These are phyloP conservation scores for Chlorophyllum brunneum DNA, from an alignment of 768 basidiomycete species.

Conservation along the genomic window DNA sequence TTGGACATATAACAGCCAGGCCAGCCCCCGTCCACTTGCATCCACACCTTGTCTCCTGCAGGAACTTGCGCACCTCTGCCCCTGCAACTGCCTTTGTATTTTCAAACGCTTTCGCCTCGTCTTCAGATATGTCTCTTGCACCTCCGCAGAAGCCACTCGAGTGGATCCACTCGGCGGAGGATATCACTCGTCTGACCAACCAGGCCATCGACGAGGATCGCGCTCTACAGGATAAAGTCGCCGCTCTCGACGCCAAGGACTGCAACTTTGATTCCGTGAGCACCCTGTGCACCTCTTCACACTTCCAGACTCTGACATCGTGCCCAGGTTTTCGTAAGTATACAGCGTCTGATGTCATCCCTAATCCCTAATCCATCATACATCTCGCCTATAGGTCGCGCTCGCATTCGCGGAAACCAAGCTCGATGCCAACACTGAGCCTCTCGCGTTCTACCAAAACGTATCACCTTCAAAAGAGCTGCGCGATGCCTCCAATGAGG, in stretches of 20 bases:
- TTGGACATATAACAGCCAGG: slow-evolving; percentile 33
- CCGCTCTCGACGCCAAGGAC: slow-evolving; percentile 48
- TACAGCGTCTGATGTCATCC: slow-evolving; percentile 8
- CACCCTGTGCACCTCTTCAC: slow-evolving; percentile 3
- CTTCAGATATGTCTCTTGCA: slow-evolving; percentile 43
- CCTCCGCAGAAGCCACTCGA: slow-evolving; percentile 64
- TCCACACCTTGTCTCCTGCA: slow-evolving; percentile 28
- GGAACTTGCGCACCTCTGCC: not conserved
- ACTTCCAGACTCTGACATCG: slow-evolving; percentile 3
- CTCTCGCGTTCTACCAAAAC: slow-evolving; percentile 77
- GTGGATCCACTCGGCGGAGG: slow-evolving; percentile 65
- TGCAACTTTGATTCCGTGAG: slow-evolving; percentile 67
- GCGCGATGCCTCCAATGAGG: slow-evolving; percentile 77
- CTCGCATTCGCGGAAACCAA: slow-evolving; percentile 60
- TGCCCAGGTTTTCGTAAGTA: slow-evolving; percentile 69
- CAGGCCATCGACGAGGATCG: slow-evolving; percentile 56
- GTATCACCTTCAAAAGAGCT: slow-evolving; percentile 71
- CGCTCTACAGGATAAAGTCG: slow-evolving; percentile 54
- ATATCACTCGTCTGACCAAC: slow-evolving; percentile 54
- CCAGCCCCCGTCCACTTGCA: not conserved
- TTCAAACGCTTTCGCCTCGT: slow-evolving; percentile 17
- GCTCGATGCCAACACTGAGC: slow-evolving; percentile 49
- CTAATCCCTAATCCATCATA: not conserved
- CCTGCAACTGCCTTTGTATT: slow-evolving; percentile 21
- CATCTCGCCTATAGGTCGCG: slow-evolving; percentile 36